Percentiles rank a stretch among this genome's conserved stretches.
Evolutionary conservation across 371 early-diverging fungal species (phyloP).

Genomic region (Fennellomyces sp.): DNA sequence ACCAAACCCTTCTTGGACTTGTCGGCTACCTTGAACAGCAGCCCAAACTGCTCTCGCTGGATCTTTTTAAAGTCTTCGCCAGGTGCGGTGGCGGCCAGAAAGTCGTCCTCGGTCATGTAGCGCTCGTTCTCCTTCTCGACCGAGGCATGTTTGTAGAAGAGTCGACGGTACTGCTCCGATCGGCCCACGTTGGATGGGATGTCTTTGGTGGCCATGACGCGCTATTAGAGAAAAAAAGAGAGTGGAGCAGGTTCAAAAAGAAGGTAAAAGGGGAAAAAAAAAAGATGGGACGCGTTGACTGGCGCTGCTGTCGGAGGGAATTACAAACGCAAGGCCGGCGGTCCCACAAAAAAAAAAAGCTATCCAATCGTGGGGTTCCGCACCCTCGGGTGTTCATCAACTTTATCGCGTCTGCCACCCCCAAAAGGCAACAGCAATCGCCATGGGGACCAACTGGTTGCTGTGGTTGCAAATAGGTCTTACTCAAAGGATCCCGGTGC

Average conservation of each 20-base stretch:
- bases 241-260: background rate
- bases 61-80: constrained; percentile 67
- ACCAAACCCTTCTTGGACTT: constrained; percentile 60
- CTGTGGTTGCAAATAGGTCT: no score
- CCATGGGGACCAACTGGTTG: no score
- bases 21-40: constrained; percentile 81
- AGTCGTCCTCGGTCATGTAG: constrained; percentile 73
- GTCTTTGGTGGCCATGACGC: background rate
- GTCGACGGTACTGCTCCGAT: constrained; percentile 52
- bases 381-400: constrained; percentile 4
- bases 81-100: constrained; percentile 70
- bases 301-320: background rate
- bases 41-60: constrained; percentile 59
- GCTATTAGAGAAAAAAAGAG: background rate
- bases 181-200: background rate
- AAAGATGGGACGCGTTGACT: background rate
- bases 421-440: no score
- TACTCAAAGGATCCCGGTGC: no score
- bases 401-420: background rate
- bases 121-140: constrained; percentile 58
- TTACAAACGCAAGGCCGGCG: no score
- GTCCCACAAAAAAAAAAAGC: background rate
- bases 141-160: constrained; percentile 70
- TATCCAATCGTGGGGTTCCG: constrained; percentile 2
- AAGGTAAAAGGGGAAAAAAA: background rate